Conservation (phyloP, 2,329 filamentous ascomycete genomes). For the Fonsecaea nubica region DNA sequence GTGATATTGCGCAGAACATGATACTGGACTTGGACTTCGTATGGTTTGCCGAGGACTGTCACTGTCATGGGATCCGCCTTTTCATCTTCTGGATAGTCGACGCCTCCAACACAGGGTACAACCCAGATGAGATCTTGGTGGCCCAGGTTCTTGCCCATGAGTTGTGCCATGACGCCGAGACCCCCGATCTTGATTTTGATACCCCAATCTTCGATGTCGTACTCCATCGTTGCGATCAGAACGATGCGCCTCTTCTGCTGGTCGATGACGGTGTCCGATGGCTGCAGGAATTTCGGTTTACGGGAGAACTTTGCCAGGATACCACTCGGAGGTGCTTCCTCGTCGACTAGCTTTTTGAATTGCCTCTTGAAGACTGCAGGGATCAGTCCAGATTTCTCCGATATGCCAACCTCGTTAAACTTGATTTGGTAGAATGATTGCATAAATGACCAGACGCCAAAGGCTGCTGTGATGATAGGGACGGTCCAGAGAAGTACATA, state of each 20-base stretch:
- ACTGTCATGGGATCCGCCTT: slow-evolving; percentile 67
- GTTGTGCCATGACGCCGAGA: slow-evolving; percentile 72
- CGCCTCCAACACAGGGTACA: slow-evolving; percentile 67
- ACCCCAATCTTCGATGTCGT: slow-evolving; percentile 72
- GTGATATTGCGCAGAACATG: slow-evolving; percentile 70
- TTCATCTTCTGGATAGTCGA: slow-evolving; percentile 68
- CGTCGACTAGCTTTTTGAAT: slow-evolving; percentile 43
- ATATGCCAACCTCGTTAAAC: slow-evolving; percentile 65
- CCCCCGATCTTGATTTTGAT: slow-evolving; percentile 76
- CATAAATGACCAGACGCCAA: slow-evolving; percentile 64
- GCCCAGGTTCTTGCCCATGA: slow-evolving; percentile 70
- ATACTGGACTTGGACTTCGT: slow-evolving; percentile 69
- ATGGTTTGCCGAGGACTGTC: slow-evolving; percentile 65
- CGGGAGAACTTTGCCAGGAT: slow-evolving; percentile 28
- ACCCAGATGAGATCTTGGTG: slow-evolving; percentile 72
- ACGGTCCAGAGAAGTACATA: slow-evolving; percentile 62
- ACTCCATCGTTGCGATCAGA: slow-evolving; percentile 74
- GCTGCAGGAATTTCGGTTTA: slow-evolving; percentile 52
- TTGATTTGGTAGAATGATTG: slow-evolving; percentile 69
- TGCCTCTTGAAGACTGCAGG: slow-evolving; percentile 47
- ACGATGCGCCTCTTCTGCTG: slow-evolving; percentile 61
- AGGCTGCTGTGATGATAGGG: slow-evolving; percentile 58
- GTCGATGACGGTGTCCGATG: slow-evolving; percentile 57
- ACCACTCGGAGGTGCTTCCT: slow-evolving; percentile 28
- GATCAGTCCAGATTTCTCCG: slow-evolving; percentile 55